Evolutionary conservation across 1,284 basidiomycete genomes (phyloP).

Genomic region (Amylostereum areolatum): DNA sequence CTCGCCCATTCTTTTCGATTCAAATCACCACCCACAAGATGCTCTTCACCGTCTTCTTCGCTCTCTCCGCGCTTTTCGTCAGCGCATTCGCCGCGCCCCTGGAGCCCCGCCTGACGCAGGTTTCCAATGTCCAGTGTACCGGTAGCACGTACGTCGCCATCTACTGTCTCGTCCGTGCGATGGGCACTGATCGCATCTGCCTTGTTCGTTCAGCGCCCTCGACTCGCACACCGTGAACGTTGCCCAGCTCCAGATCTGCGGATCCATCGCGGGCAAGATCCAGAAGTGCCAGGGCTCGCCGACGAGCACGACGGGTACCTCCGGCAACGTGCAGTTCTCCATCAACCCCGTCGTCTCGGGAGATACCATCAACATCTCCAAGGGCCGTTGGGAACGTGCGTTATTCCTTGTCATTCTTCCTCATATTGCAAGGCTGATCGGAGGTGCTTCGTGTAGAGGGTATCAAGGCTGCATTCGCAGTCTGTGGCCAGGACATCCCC

Average conservation of each 20-base stretch:
- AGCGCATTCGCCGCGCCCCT: slow-evolving; percentile 20
- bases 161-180: not conserved
- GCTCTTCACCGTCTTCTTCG: slow-evolving; percentile 6
- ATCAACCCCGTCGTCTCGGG: slow-evolving; percentile 22
- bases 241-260: slow-evolving; percentile 26
- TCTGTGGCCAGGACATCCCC: slow-evolving; percentile 22
- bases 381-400: slow-evolving; percentile 28
- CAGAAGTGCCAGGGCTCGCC: slow-evolving; percentile 25
- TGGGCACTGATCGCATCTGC: not conserved
- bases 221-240: slow-evolving; percentile 27
- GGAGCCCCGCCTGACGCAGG: slow-evolving; percentile 16
- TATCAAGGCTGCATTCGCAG: slow-evolving; percentile 23
- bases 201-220: slow-evolving; percentile 14
- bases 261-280: slow-evolving; percentile 25
- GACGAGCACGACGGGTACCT: slow-evolving; percentile 21
- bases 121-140: slow-evolving; percentile 19
- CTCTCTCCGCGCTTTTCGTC: slow-evolving; percentile 12
- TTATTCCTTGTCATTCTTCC: not conserved
- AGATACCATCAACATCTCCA: slow-evolving; percentile 25
- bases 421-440: not conserved
- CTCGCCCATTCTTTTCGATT: not conserved
- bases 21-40: slow-evolving; percentile 5
- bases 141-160: slow-evolving; percentile 9
- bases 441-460: slow-evolving; percentile 13
- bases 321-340: slow-evolving; percentile 21